A percentile compares a stretch with the other conserved stretches of the same genome.
phyloP scores from a whole-genome alignment of 176 grass and related monocot species.

The Aegilops sharonensis region DNA sequence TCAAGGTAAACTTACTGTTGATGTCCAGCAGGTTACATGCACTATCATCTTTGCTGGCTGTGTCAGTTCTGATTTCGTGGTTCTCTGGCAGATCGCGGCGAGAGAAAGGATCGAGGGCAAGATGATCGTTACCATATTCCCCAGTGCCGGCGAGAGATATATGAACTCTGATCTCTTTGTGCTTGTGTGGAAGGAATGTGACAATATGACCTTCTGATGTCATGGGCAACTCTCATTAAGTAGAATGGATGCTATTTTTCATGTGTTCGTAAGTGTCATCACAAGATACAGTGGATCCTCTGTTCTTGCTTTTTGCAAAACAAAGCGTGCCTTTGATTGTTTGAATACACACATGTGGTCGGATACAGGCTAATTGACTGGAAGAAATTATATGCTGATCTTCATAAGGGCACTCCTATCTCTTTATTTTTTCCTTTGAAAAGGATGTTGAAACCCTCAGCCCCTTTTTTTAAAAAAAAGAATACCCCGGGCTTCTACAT shows the following conservation, averaged over 20 bases:
- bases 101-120: conserved; percentile 57
- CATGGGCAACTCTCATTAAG: not conserved
- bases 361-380: not conserved
- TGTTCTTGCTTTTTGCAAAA: not conserved
- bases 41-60: not conserved
- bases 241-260: not conserved
- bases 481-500: no score
- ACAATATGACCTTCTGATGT: conserved; percentile 62
- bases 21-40: not conserved
- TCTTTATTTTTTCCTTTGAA: no score
- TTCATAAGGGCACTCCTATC: not conserved
- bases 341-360: no score
- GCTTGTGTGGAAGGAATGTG: conserved; percentile 57
- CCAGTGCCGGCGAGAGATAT: conserved; percentile 61
- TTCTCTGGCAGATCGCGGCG: conserved; percentile 39
- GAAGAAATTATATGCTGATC: not conserved
- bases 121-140: conserved; percentile 73
- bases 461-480: no score
- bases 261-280: not conserved
- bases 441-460: no score
- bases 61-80: not conserved
- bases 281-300: not conserved
- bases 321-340: not conserved
- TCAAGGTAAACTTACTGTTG: conserved; percentile 35
- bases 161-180: conserved; percentile 61